Conservation (phyloP, 345 rosid species). For the Populus euphratica region DNA sequence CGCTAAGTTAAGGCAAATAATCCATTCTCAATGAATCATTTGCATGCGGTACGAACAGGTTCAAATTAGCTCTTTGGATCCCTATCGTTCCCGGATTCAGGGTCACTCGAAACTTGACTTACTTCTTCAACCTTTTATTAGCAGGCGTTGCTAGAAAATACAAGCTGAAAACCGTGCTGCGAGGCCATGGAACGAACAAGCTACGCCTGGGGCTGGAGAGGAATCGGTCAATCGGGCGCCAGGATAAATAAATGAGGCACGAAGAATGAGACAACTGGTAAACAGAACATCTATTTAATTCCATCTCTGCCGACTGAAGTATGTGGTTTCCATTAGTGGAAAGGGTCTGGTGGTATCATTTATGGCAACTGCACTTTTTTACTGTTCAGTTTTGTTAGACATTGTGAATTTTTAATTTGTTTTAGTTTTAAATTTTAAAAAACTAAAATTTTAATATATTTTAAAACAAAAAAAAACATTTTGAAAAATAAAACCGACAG, state of each 20-base stretch:
- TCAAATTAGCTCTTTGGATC: background rate
- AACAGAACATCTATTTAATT: background rate
- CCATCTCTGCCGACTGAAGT: background rate
- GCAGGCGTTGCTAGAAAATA: background rate
- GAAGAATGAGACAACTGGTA: background rate
- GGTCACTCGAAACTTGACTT: background rate
- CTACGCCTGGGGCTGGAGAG: background rate
- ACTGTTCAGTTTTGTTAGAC: too few relatives aligned
- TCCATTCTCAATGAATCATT: background rate
- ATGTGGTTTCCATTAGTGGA: background rate
- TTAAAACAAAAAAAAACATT: too few relatives aligned
- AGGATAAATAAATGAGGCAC: background rate
- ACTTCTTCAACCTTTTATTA: background rate
- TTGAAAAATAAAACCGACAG: too few relatives aligned
- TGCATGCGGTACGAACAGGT: background rate
- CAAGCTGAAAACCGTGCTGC: too few relatives aligned
- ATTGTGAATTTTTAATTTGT: too few relatives aligned
- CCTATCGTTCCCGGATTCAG: background rate
- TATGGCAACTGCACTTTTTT: slow-evolving; percentile 8
- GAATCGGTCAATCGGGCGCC: background rate
- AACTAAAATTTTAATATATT: too few relatives aligned
- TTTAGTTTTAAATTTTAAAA: too few relatives aligned
- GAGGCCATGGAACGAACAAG: background rate
- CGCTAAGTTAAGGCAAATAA: background rate
- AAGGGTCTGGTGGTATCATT: slow-evolving; percentile 2